Conservation (phyloP, 305 asterid genomes). For the Solanum hybrid region DNA sequence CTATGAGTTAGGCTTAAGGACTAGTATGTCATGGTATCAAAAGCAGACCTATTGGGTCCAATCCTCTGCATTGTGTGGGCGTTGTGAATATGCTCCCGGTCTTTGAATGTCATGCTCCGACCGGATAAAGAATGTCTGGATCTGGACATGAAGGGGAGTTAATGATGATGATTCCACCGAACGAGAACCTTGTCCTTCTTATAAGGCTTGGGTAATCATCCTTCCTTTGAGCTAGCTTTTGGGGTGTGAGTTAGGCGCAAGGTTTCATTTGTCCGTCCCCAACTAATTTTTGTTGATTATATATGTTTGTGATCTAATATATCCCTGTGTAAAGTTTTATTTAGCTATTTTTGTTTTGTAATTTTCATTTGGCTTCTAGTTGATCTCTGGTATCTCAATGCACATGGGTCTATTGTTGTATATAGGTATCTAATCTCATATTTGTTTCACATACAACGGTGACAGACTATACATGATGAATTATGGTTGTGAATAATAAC, state of each 20-base stretch:
- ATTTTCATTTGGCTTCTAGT: background rate
- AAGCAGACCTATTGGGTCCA: background rate
- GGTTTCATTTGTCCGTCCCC: background rate
- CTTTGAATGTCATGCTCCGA: background rate
- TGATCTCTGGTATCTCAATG: background rate
- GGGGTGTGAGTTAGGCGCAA: background rate
- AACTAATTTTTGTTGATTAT: background rate
- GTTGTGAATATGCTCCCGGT: background rate
- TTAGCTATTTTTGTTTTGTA: background rate
- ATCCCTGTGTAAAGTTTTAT: background rate
- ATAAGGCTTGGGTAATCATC: background rate
- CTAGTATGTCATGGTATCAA: background rate
- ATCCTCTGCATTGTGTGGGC: background rate
- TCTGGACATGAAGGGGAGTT: background rate
- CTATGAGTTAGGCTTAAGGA: background rate
- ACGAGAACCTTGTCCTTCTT: background rate
- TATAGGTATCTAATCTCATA: background rate
- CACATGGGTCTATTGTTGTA: background rate
- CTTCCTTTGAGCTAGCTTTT: background rate
- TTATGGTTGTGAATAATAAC: background rate
- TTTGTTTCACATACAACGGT: background rate
- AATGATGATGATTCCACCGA: background rate
- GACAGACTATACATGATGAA: background rate
- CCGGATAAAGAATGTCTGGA: background rate
- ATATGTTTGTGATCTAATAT: background rate